Conservation (phyloP, 1,284 basidiomycete species). For the Phlebopus sp. region DNA sequence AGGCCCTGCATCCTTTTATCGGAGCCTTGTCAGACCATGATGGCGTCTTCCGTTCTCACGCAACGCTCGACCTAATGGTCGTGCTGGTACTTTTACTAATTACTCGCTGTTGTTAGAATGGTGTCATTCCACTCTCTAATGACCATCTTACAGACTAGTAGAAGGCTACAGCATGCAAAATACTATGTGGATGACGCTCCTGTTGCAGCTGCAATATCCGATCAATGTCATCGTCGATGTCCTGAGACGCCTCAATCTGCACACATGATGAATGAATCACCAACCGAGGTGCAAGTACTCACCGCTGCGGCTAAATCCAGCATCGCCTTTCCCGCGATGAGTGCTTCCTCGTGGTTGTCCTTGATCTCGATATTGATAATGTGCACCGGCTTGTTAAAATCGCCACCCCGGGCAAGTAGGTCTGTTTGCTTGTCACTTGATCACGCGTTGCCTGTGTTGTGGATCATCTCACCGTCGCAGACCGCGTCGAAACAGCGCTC, state of each 20-base stretch:
- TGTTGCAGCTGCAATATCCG: conserved; percentile 82
- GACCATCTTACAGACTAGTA: conserved; percentile 67
- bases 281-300: conserved; percentile 32
- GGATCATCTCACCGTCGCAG: conserved; percentile 77
- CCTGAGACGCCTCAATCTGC: conserved; percentile 83
- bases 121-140: conserved; percentile 25
- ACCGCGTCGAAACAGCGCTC: conserved; percentile 99
- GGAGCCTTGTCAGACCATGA: too few species aligned
- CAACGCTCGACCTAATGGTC: too few species aligned
- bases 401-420: conserved; percentile 83
- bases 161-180: conserved; percentile 89
- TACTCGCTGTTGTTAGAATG: conserved; percentile 8
- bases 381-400: conserved; percentile 92
- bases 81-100: too few species aligned
- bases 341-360: conserved; percentile 98
- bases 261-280: conserved; percentile 15
- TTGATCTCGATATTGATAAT: conserved; percentile 99
- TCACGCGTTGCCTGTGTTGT: conserved; percentile 9
- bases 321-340: conserved; percentile 93
- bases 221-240: conserved; percentile 92
- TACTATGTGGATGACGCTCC: conserved; percentile 86
- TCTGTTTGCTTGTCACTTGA: conserved; percentile 50
- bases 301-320: conserved; percentile 91
- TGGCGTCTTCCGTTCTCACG: conserved; percentile 51
- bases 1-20: conserved; percentile 18